Percentiles rank a stretch among this genome's conserved stretches.
phyloP scores from a whole-genome alignment of 2,329 filamentous ascomycete genomes.

The Hortaea sp. region DNA sequence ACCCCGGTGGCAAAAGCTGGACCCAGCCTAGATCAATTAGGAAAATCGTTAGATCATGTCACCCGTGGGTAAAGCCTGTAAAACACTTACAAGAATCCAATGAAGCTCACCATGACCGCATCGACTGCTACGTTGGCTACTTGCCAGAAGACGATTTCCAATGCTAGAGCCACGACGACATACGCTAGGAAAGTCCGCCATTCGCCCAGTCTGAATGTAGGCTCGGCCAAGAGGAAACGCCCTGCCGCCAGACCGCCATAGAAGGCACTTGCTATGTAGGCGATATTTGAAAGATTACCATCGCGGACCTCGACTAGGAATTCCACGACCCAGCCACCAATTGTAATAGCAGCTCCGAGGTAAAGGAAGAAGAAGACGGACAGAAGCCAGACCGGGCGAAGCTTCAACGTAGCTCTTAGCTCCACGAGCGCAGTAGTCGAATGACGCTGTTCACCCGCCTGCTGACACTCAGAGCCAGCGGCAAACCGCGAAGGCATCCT shows the following conservation, averaged over 20 bases:
- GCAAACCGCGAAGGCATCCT: too few species aligned
- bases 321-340: slow-evolving; percentile 55
- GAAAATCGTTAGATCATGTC: neutral
- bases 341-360: slow-evolving; percentile 46
- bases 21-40: neutral
- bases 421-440: too few species aligned
- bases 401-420: too few species aligned
- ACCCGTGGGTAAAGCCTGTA: slow-evolving; percentile 5
- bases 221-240: slow-evolving; percentile 8
- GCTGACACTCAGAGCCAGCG: too few species aligned
- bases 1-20: slow-evolving; percentile 47
- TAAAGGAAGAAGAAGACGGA: slow-evolving; percentile 42
- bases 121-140: slow-evolving; percentile 39
- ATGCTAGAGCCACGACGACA: slow-evolving; percentile 38
- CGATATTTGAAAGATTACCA: slow-evolving; percentile 45
- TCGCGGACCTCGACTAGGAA: slow-evolving; percentile 52
- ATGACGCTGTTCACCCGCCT: too few species aligned
- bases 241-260: slow-evolving; percentile 34
- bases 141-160: slow-evolving; percentile 52
- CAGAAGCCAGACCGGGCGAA: slow-evolving; percentile 43
- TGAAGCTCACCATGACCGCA: slow-evolving; percentile 38
- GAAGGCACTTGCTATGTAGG: slow-evolving; percentile 53
- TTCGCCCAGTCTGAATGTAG: slow-evolving; percentile 41
- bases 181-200: slow-evolving; percentile 49
- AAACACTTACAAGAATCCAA: slow-evolving; percentile 48